A percentile compares a stretch with the other conserved stretches of the same genome.
These are phyloP conservation scores for Candida ulmi DNA, from an alignment of 805 yeast species.

Conservation along the genomic window DNA sequence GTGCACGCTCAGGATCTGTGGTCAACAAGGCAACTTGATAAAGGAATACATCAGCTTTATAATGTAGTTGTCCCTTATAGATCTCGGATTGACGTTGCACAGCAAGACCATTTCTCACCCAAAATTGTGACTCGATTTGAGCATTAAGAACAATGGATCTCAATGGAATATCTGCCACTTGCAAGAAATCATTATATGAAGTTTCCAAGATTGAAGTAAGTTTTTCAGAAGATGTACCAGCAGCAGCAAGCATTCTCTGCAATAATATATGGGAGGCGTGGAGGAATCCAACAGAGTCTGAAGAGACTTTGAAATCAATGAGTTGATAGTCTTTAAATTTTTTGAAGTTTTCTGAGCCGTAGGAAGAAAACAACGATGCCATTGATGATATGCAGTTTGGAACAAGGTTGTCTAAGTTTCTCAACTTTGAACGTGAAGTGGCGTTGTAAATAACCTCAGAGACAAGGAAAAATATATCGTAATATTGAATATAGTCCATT, in stretches of 20 bases:
- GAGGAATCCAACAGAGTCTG: conserved; percentile 47
- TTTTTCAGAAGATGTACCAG: not conserved
- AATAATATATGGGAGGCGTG: conserved; percentile 56
- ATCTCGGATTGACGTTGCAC: conserved; percentile 45
- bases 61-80: conserved; percentile 37
- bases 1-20: conserved; percentile 48
- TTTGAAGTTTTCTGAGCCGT: conserved; percentile 3
- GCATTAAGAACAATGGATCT: conserved; percentile 55
- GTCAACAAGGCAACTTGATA: conserved; percentile 57
- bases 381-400: too few species aligned
- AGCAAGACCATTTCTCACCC: conserved; percentile 69
- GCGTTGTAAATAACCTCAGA: conserved; percentile 36
- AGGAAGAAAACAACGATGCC: too few species aligned
- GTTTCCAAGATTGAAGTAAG: conserved; percentile 11
- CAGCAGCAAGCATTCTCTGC: conserved; percentile 24
- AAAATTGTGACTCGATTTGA: conserved; percentile 58
- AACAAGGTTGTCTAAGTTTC: too few species aligned
- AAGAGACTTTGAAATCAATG: conserved; percentile 38
- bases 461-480: conserved; percentile 40
- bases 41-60: conserved; percentile 51
- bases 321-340: conserved; percentile 22
- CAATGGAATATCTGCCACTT: conserved; percentile 51
- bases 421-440: conserved; percentile 6
- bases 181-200: conserved; percentile 37
- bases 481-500: conserved; percentile 42